Percentiles rank a stretch among this genome's conserved stretches.
Evolutionary conservation across 2,329 filamentous ascomycete species (phyloP).

Genomic region (Claviceps digitariae): DNA sequence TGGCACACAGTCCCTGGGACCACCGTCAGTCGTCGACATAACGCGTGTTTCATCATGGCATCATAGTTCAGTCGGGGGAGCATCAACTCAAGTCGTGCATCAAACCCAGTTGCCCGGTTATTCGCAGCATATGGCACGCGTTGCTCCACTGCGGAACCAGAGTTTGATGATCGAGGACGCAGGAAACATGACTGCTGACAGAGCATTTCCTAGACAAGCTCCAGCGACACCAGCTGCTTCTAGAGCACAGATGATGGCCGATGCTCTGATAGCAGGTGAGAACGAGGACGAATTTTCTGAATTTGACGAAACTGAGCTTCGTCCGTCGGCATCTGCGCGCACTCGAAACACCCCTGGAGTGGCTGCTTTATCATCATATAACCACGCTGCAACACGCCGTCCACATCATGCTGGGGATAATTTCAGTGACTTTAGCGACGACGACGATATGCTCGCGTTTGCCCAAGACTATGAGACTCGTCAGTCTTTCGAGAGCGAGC

Average conservation of each 20-base stretch:
- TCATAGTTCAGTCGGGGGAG: slow-evolving; percentile 17
- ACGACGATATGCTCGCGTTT: slow-evolving; percentile 37
- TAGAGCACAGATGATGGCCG: not conserved
- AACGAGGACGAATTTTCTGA: slow-evolving; percentile 18
- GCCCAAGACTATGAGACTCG: slow-evolving; percentile 35
- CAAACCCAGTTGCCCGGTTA: slow-evolving; percentile 33
- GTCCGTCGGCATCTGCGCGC: slow-evolving; percentile 2
- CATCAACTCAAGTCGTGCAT: slow-evolving; percentile 33
- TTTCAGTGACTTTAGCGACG: slow-evolving; percentile 36
- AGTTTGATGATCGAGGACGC: slow-evolving; percentile 14
- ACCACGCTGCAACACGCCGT: not conserved
- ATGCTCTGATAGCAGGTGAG: not conserved
- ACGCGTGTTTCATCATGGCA: slow-evolving; percentile 21
- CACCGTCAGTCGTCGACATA: slow-evolving; percentile 18
- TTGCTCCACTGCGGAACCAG: slow-evolving; percentile 7
- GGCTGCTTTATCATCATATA: not conserved
- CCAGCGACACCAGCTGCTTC: not conserved
- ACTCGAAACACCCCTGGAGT: not conserved
- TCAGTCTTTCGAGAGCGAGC: slow-evolving; percentile 16
- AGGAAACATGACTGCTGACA: slow-evolving; percentile 7
- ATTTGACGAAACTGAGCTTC: slow-evolving; percentile 16
- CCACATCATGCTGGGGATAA: slow-evolving; percentile 16
- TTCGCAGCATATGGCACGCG: slow-evolving; percentile 10
- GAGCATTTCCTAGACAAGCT: slow-evolving; percentile 16
- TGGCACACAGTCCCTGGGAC: slow-evolving; percentile 28